Conservation (phyloP, 2,329 filamentous ascomycete species). For the Colletotrichum noveboracense region DNA sequence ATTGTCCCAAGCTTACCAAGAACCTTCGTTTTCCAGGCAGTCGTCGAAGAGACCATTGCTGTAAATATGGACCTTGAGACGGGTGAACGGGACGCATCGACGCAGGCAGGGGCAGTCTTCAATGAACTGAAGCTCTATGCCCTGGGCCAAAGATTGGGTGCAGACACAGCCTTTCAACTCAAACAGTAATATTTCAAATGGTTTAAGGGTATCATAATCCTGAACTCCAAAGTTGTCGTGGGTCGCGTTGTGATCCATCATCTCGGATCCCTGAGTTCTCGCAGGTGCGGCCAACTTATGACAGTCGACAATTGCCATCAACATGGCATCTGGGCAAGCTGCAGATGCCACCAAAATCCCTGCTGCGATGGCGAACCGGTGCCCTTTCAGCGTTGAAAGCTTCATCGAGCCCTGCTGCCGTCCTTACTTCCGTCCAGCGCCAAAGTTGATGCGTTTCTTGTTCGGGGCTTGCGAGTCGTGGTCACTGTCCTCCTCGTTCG, state of each 20-base stretch:
- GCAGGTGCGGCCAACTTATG: background rate
- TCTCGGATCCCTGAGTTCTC: background rate
- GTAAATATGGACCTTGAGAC: background rate
- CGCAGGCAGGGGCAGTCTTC: background rate
- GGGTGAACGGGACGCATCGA: background rate
- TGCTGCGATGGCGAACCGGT: background rate
- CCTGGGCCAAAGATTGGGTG: background rate
- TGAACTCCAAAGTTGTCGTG: background rate
- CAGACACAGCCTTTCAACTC: background rate
- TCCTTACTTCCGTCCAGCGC: constrained; percentile 53
- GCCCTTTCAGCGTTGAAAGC: background rate
- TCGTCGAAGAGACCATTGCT: background rate
- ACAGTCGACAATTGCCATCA: background rate
- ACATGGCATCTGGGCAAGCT: background rate
- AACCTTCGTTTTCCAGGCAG: background rate
- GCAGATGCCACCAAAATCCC: background rate
- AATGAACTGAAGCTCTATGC: background rate
- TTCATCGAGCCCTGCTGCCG: background rate
- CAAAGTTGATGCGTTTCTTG: constrained; percentile 64
- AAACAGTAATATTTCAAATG: background rate
- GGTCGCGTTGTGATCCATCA: background rate
- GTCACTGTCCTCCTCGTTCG: constrained; percentile 60
- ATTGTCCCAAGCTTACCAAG: background rate
- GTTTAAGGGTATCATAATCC: constrained; percentile 6
- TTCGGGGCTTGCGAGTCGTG: constrained; percentile 58